A percentile compares a stretch with the other conserved stretches of the same genome.
Conservation (phyloP, 345 rosid species). For the Eutrema japonicum region DNA sequence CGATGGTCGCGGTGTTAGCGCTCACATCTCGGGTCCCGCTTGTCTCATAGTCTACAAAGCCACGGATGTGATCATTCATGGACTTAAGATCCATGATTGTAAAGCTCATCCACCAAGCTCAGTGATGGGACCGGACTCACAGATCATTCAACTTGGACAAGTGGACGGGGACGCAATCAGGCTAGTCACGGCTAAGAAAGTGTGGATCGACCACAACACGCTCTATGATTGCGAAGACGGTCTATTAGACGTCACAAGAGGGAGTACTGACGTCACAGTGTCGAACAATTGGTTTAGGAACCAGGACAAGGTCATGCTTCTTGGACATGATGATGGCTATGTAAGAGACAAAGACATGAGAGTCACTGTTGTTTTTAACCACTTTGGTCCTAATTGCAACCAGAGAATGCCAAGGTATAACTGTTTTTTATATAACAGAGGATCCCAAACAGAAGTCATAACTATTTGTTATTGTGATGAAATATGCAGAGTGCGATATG, state of each 20-base stretch:
- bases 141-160: conserved; percentile 49
- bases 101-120: conserved; percentile 53
- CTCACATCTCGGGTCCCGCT: conserved; percentile 59
- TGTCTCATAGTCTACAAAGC: conserved; percentile 66
- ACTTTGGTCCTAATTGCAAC: conserved; percentile 87
- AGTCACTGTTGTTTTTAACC: conserved; percentile 69
- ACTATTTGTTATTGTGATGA: background rate
- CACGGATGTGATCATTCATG: conserved; percentile 73
- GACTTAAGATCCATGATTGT: conserved; percentile 71
- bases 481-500: conserved; percentile 60
- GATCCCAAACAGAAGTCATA: no score
- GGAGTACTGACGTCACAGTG: conserved; percentile 60
- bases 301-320: conserved; percentile 90
- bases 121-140: conserved; percentile 63
- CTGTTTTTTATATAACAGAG: no score
- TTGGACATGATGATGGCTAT: conserved; percentile 74
- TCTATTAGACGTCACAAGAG: conserved; percentile 66
- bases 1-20: conserved; percentile 68
- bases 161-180: conserved; percentile 79
- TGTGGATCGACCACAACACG: conserved; percentile 83
- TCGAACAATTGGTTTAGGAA: conserved; percentile 78
- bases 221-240: conserved; percentile 67
- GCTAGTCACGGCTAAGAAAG: conserved; percentile 60
- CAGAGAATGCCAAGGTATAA: conserved; percentile 77
- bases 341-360: conserved; percentile 64